Conservation (phyloP, 2,329 filamentous ascomycete species). For the Claviceps sorghi region DNA sequence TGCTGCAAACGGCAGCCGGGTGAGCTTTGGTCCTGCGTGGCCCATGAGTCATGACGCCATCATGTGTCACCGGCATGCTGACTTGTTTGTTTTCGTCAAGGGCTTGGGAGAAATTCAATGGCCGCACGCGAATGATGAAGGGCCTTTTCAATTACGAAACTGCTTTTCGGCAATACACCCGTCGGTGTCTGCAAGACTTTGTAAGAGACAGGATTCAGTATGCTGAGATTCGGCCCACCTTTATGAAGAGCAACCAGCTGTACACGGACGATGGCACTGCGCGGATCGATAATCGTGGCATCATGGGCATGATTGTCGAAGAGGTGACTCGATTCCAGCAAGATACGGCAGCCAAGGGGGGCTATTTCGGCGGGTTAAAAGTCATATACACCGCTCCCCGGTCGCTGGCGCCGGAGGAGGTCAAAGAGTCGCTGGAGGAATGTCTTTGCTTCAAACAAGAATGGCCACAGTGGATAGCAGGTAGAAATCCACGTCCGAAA, state of each 20-base stretch:
- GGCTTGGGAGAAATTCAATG: conserved; percentile 50
- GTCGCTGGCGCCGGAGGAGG: conserved; percentile 34
- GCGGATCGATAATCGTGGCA: conserved; percentile 39
- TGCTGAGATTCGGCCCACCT: conserved; percentile 56
- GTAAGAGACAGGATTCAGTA: conserved; percentile 53
- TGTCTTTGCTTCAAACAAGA: conserved; percentile 44
- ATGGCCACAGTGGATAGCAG: conserved; percentile 47
- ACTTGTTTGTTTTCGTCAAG: conserved; percentile 14
- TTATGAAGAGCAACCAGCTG: conserved; percentile 48
- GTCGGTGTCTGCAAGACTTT: conserved; percentile 44
- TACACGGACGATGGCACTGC: conserved; percentile 40
- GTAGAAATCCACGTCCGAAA: conserved; percentile 18
- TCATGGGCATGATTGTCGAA: conserved; percentile 45
- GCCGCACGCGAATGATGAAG: conserved; percentile 57
- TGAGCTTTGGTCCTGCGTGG: conserved; percentile 19
- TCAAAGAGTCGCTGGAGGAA: conserved; percentile 40
- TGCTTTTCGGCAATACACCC: conserved; percentile 47
- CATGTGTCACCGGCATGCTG: background rate
- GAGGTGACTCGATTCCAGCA: conserved; percentile 35
- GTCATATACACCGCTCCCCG: conserved; percentile 59
- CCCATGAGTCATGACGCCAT: background rate
- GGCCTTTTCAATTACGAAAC: conserved; percentile 53
- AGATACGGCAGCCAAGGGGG: conserved; percentile 12
- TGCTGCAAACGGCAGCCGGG: conserved; percentile 37
- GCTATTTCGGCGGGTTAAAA: conserved; percentile 49